Percentiles rank a stretch among this genome's conserved stretches.
Evolutionary conservation across 2,329 filamentous ascomycete genomes (phyloP).

Genomic region (Nemania bipapillata): DNA sequence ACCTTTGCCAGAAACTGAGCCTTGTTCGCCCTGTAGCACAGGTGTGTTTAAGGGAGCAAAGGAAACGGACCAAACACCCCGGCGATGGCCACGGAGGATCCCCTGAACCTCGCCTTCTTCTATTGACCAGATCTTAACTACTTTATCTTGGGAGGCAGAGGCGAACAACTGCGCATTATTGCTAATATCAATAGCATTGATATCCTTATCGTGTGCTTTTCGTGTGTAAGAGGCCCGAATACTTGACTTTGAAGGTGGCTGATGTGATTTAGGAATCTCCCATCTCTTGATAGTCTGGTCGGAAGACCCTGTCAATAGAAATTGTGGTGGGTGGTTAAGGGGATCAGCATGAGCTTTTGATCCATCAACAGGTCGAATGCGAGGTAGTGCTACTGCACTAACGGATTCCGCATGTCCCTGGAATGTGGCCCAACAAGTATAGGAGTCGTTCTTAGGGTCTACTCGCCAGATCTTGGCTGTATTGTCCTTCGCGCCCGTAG

Average conservation of each 20-base stretch:
- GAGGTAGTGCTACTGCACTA: slow-evolving; percentile 86
- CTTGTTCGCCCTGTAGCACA: slow-evolving; percentile 75
- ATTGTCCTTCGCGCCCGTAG: slow-evolving; percentile 96
- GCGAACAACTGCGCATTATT: slow-evolving; percentile 82
- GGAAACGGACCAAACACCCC: slow-evolving; percentile 94
- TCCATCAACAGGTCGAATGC: slow-evolving; percentile 71
- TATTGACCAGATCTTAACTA: slow-evolving; percentile 94
- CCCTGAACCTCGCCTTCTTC: slow-evolving; percentile 91
- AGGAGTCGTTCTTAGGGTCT: slow-evolving; percentile 78
- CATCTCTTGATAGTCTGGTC: slow-evolving; percentile 96
- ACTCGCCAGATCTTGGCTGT: slow-evolving; percentile 90
- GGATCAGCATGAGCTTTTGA: slow-evolving; percentile 78
- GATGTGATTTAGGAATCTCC: slow-evolving; percentile 74
- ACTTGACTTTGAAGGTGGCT: slow-evolving; percentile 62
- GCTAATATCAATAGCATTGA: slow-evolving; percentile 91
- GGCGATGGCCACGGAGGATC: slow-evolving; percentile 88
- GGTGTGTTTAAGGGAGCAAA: slow-evolving; percentile 86
- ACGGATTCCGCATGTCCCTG: slow-evolving; percentile 94
- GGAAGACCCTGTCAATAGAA: slow-evolving; percentile 90
- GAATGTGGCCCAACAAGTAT: slow-evolving; percentile 81
- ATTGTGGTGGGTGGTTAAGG: slow-evolving; percentile 81
- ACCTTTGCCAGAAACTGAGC: slow-evolving; percentile 79
- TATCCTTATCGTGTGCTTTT: slow-evolving; percentile 98
- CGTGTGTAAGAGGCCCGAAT: slow-evolving; percentile 82
- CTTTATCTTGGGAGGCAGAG: slow-evolving; percentile 94